phyloP scores from a whole-genome alignment of 1,284 basidiomycete species.

The Melampsora americana region DNA sequence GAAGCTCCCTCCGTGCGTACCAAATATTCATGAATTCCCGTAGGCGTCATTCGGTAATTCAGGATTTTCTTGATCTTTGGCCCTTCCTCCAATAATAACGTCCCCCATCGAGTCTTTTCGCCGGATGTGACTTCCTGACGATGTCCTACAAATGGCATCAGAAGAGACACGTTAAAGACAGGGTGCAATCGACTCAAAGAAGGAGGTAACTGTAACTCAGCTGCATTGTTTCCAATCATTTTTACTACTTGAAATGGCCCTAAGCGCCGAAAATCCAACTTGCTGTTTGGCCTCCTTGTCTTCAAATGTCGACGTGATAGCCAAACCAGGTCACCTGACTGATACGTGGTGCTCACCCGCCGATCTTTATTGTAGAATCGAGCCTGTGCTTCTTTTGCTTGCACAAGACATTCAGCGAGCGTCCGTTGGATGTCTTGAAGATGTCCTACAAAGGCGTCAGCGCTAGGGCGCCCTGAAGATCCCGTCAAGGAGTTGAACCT shows the following conservation, averaged over 20 bases:
- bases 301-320: background rate
- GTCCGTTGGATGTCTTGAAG: background rate
- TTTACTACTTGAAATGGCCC: constrained; percentile 3
- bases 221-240: background rate
- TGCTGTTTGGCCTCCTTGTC: background rate
- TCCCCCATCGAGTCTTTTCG: background rate
- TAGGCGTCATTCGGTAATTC: background rate
- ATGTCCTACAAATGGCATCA: background rate
- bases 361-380: background rate
- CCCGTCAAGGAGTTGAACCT: constrained; percentile 33
- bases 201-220: background rate
- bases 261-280: background rate
- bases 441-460: background rate
- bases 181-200: background rate
- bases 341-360: background rate
- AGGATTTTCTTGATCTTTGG: background rate
- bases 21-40: background rate
- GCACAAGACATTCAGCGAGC: background rate
- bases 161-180: constrained; percentile 6
- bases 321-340: background rate
- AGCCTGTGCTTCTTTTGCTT: background rate
- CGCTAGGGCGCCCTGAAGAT: background rate
- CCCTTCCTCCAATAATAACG: background rate
- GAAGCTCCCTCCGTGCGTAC: too few species aligned
- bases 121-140: too few species aligned